Conservation (phyloP, 2,329 filamentous ascomycete genomes). For the Curvularia sp. region DNA sequence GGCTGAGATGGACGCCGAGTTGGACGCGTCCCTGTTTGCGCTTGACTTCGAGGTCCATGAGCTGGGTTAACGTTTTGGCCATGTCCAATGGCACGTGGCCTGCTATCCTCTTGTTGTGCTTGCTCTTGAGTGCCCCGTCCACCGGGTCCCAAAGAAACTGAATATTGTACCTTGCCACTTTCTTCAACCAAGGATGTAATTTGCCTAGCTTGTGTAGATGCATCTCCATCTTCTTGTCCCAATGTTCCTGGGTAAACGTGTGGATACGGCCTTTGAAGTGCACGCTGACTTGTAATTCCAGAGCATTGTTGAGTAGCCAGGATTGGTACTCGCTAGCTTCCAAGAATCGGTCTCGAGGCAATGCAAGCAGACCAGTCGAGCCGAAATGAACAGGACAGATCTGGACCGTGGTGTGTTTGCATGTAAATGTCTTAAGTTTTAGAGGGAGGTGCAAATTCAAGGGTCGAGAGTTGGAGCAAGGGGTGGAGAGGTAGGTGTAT, state of each 20-base stretch:
- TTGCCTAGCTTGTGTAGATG: conserved; percentile 36
- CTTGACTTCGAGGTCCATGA: conserved; percentile 25
- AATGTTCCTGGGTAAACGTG: conserved; percentile 37
- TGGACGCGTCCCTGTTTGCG: conserved; percentile 23
- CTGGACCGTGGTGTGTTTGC: conserved; percentile 35
- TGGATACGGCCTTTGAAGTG: conserved; percentile 37
- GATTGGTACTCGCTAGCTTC: conserved; percentile 39
- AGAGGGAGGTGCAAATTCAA: conserved; percentile 29
- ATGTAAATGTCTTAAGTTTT: conserved; percentile 31
- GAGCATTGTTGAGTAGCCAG: conserved; percentile 29
- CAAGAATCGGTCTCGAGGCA: conserved; percentile 24
- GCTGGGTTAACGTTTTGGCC: conserved; percentile 23
- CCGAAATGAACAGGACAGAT: conserved; percentile 36
- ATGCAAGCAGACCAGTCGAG: conserved; percentile 29
- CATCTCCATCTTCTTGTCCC: conserved; percentile 33
- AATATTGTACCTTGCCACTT: conserved; percentile 33
- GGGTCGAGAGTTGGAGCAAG: conserved; percentile 3
- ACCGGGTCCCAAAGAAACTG: conserved; percentile 34
- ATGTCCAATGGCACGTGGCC: conserved; percentile 30
- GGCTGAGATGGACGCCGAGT: conserved; percentile 23
- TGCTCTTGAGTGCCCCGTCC: conserved; percentile 25
- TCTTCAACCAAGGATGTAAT: conserved; percentile 34
- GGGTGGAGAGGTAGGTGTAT: conserved; percentile 31
- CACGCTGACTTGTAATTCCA: conserved; percentile 31
- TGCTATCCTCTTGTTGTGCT: conserved; percentile 23